A percentile compares a stretch with the other conserved stretches of the same genome.
Conservation (phyloP, 257 asterid species). For the Datura wrightii region DNA sequence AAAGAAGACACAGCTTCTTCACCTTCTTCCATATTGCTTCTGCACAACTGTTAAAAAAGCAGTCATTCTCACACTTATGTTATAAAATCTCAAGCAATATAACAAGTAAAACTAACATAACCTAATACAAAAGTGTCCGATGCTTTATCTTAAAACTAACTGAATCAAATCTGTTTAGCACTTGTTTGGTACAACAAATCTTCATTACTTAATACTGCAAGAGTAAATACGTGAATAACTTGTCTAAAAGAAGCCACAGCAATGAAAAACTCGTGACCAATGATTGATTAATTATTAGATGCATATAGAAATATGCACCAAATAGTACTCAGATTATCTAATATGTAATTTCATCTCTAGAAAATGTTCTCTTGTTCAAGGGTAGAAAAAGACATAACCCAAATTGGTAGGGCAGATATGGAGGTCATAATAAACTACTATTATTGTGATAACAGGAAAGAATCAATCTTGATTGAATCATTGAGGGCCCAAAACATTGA, state of each 20-base stretch:
- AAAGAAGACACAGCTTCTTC: neutral
- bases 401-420: neutral
- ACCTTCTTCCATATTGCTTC: neutral
- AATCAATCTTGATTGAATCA: neutral
- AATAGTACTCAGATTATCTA: neutral
- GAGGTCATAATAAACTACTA: neutral
- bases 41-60: neutral
- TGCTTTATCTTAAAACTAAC: neutral
- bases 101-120: neutral
- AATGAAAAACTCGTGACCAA: neutral
- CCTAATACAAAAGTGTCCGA: neutral
- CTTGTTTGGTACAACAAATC: neutral
- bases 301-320: conserved; percentile 9
- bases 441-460: neutral
- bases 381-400: neutral
- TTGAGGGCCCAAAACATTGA: neutral
- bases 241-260: neutral
- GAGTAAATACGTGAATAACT: neutral
- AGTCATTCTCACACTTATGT: neutral
- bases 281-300: conserved; percentile 6
- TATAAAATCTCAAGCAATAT: neutral
- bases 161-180: neutral
- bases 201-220: neutral
- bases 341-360: neutral
- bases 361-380: neutral